Conservation (phyloP, 2,329 filamentous ascomycete species). For the Alternaria ethzedia region DNA sequence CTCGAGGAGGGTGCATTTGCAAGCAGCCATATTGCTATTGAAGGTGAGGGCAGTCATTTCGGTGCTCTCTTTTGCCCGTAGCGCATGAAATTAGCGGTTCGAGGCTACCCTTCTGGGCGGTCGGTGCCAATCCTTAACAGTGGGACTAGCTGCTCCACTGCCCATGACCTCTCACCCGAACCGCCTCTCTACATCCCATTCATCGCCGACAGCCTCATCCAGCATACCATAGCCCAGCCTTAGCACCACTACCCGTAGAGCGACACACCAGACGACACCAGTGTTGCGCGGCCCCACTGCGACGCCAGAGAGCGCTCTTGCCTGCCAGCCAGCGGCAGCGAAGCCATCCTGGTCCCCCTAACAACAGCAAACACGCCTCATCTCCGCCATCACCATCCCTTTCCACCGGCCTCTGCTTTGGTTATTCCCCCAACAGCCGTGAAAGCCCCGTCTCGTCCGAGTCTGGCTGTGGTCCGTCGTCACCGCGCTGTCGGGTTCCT, state of each 20-base stretch:
- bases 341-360: conserved; percentile 34
- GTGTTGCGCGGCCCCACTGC: conserved; percentile 22
- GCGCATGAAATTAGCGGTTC: conserved; percentile 24
- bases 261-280: neutral
- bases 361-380: conserved; percentile 42
- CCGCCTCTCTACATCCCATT: conserved; percentile 24
- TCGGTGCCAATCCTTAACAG: conserved; percentile 3
- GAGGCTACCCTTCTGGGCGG: conserved; percentile 17
- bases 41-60: neutral
- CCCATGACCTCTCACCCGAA: conserved; percentile 27
- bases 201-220: conserved; percentile 40
- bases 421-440: conserved; percentile 5
- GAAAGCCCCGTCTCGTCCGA: neutral
- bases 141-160: conserved; percentile 21
- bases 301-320: conserved; percentile 10
- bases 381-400: conserved; percentile 35
- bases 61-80: neutral
- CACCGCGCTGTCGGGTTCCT: conserved; percentile 20
- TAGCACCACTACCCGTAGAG: conserved; percentile 7
- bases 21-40: neutral
- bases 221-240: conserved; percentile 27
- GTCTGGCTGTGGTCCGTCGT: conserved; percentile 13
- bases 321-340: conserved; percentile 9
- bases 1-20: neutral
- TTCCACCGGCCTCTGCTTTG: conserved; percentile 11